Base-by-base conservation (phyloP, 1,139 yeast genomes). In the Yamadazyma oceani region DNA sequence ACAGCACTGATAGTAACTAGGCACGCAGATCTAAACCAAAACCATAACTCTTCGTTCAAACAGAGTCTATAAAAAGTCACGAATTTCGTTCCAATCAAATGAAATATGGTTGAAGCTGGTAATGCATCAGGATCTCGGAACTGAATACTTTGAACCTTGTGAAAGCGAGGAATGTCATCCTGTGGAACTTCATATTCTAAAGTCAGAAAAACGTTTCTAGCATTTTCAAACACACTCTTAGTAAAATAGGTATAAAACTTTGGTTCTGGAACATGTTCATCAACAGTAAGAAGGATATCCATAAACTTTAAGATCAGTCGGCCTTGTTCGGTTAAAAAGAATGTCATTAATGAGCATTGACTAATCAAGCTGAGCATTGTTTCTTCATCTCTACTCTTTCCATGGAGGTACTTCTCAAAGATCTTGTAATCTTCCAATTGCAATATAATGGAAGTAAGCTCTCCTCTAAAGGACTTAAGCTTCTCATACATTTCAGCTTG, bases 21-120 rank as follows among this genome's bases (percentile, higher is more conserved):
- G 1, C 53, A 51, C 5, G 61, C 66, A 1, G 62, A 53, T 29
- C 63, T 46, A 4, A 64, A 44, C 61, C 66, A 62, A 40, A 60
- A 62, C 66, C 68, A 63, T 15, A 64, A 44, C 10, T 48, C 43
- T 13, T 53, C 57, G 38, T 57, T 48, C 32, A 53, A 38, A 1
- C 60, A 36, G 2, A 50, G 23, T 1, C 44, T 40, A 42, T 58
- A 58, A 2, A 50, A 9, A 17, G 42, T 45, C 5, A 49, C 36
- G 4, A 56, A 17, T 17, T 48, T 42, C 10, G 40, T 38, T 2
- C 66, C 66, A 13, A 53, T 5, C 7, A 44, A 25, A 37, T 62
- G 66, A 21, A 51, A 44, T 1, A 40, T 11, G 21, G 48, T 55
- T 1, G 55, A 42, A 4, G 69, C 68, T 4, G 63, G 54, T 16